Conservation (phyloP, 306 rosid genomes). For the Pyrus bretschneideri region DNA sequence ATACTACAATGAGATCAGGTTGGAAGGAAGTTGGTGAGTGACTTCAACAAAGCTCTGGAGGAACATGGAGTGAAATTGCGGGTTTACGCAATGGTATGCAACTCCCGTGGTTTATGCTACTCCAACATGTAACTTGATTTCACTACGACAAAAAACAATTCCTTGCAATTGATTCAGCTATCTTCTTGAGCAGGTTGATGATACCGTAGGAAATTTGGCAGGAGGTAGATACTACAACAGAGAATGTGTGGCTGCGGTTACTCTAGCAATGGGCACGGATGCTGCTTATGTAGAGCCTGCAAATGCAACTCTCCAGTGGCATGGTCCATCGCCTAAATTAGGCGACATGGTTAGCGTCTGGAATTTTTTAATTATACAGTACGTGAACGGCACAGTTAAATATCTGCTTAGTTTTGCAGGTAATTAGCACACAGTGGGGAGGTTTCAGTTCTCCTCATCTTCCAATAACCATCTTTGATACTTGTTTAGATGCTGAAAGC, state of each 20-base stretch:
- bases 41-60: slow-evolving; percentile 40
- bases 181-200: slow-evolving; percentile 50
- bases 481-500: slow-evolving; percentile 52
- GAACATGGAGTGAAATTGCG: slow-evolving; percentile 43
- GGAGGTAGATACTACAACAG: slow-evolving; percentile 64
- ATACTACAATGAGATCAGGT: slow-evolving; percentile 26
- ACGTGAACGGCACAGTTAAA: neutral
- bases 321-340: slow-evolving; percentile 34
- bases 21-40: slow-evolving; percentile 38
- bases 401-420: slow-evolving; percentile 34
- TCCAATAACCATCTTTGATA: slow-evolving; percentile 48
- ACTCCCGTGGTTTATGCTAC: neutral
- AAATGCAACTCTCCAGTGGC: slow-evolving; percentile 28
- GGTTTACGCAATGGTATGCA: slow-evolving; percentile 42
- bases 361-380: neutral
- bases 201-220: slow-evolving; percentile 56
- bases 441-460: slow-evolving; percentile 50
- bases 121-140: neutral
- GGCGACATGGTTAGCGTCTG: slow-evolving; percentile 42
- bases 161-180: neutral
- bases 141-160: neutral
- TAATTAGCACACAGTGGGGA: slow-evolving; percentile 60
- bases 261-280: slow-evolving; percentile 54
- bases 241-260: slow-evolving; percentile 54
- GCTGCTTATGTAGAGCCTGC: slow-evolving; percentile 58